These are phyloP conservation scores for Rhododendron ferrugineum DNA, from an alignment of 148 eudicot species.

Conservation along the genomic window DNA sequence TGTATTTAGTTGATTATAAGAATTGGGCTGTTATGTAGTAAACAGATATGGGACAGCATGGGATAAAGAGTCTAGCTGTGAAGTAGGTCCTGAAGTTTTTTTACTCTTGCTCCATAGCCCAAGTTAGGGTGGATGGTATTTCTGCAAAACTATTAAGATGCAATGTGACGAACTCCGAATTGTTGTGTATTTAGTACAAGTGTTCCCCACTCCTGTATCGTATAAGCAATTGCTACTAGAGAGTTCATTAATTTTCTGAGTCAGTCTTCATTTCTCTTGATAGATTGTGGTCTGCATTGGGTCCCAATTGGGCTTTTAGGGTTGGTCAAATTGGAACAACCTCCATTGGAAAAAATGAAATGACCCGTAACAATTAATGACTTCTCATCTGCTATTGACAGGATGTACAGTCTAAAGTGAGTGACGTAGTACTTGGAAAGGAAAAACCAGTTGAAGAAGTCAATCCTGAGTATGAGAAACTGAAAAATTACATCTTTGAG, in stretches of 20 bases:
- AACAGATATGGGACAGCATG: neutral
- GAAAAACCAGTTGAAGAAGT: conserved; percentile 94
- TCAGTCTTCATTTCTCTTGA: neutral
- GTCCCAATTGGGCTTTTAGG: neutral
- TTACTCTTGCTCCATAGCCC: neutral
- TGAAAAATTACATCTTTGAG: conserved; percentile 76
- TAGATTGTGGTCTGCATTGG: neutral
- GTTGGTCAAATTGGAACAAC: neutral
- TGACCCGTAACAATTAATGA: conserved; percentile 4
- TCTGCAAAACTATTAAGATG: neutral
- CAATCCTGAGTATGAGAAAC: conserved; percentile 82
- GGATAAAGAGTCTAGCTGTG: neutral
- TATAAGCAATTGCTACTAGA: neutral
- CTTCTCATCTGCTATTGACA: conserved; percentile 17
- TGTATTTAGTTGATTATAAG: neutral
- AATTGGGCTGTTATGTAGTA: neutral
- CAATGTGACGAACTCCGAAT: neutral
- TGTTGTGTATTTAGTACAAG: neutral
- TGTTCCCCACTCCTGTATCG: neutral
- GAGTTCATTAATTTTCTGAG: neutral
- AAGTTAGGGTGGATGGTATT: neutral
- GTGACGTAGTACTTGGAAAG: conserved; percentile 87
- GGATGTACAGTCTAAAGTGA: conserved; percentile 88
- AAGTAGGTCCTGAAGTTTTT: neutral
- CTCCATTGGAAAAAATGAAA: conserved; percentile 12